Evolutionary conservation across 225 moss, liverwort and hornwort genomes (phyloP).

Genomic region (Antitrichia curtipendula): DNA sequence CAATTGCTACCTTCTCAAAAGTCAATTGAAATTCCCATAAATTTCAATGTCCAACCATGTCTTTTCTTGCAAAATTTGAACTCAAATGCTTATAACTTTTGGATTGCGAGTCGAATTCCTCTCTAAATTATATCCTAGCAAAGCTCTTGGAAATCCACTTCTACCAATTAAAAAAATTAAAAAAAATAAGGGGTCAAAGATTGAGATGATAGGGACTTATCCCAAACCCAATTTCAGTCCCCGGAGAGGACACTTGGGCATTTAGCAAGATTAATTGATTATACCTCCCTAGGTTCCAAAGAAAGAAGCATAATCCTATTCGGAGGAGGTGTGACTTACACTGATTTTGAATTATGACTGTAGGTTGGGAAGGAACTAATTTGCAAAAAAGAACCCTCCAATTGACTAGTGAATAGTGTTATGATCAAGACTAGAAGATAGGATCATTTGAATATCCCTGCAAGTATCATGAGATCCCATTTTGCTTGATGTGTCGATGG

Average conservation of each 20-base stretch:
- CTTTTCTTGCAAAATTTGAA: not conserved
- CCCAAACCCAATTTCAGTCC: not conserved
- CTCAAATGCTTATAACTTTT: not conserved
- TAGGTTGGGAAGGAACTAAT: rapidly evolving
- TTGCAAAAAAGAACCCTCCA: rapidly evolving
- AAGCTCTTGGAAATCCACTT: not conserved
- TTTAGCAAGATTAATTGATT: not conserved
- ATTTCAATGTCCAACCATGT: rapidly evolving
- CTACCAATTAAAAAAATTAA: no score
- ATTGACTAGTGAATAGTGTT: rapidly evolving
- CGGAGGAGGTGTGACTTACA: rapidly evolving
- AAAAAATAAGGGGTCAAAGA: not conserved
- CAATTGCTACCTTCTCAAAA: no score
- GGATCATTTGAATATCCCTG: not conserved
- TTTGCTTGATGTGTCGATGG: not conserved
- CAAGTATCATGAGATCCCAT: not conserved
- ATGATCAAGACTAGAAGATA: not conserved
- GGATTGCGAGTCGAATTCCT: rapidly evolving
- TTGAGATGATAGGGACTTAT: not conserved
- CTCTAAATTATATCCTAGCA: rapidly evolving
- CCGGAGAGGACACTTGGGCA: rapidly evolving
- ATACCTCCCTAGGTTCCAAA: rapidly evolving
- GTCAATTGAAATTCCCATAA: not conserved
- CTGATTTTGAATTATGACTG: rapidly evolving
- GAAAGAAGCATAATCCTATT: not conserved